These are phyloP conservation scores for Cercospora canescens DNA, from an alignment of 2,329 filamentous ascomycete genomes.

Conservation along the genomic window DNA sequence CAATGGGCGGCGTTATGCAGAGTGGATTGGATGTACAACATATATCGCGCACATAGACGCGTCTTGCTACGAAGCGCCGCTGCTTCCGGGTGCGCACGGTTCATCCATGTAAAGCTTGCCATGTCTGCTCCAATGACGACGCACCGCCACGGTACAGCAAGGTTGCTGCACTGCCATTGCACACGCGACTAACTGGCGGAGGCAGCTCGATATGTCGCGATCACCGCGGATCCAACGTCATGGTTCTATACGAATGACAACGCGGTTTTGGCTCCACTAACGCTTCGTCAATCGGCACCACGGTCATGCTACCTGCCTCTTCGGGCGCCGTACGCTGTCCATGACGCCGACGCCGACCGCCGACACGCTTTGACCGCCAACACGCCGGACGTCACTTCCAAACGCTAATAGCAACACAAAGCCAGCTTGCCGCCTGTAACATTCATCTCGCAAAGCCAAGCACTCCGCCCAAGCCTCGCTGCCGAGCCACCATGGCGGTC, in stretches of 20 bases:
- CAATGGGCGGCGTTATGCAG: not conserved
- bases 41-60: not conserved
- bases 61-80: not conserved
- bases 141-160: not conserved
- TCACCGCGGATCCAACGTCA: not conserved
- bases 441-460: not conserved
- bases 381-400: not conserved
- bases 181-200: not conserved
- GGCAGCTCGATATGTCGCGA: not conserved
- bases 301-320: not conserved
- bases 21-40: not conserved
- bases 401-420: not conserved
- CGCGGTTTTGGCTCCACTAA: not conserved
- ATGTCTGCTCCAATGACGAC: not conserved
- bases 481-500: slow-evolving; percentile 1
- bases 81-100: not conserved
- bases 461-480: not conserved
- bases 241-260: not conserved
- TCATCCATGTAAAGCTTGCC: not conserved
- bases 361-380: not conserved
- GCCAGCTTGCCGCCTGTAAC: not conserved
- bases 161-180: not conserved
- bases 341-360: not conserved
- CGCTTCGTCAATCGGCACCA: not conserved
- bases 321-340: not conserved